Conservation (phyloP, 352 stramenopile genomes). For the Phytophthora meadii region DNA sequence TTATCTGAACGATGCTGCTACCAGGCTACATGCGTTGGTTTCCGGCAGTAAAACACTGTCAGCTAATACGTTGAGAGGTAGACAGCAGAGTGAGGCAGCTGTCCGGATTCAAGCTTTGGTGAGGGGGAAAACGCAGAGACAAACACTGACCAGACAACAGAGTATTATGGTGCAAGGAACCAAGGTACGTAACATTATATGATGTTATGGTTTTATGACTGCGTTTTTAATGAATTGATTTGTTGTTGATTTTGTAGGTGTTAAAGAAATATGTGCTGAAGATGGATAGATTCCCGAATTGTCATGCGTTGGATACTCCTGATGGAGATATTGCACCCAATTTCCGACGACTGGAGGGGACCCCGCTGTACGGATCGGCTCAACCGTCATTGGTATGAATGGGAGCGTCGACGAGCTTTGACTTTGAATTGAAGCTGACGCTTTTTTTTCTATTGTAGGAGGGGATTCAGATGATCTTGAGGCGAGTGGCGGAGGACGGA, state of each 20-base stretch:
- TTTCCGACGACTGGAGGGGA: conserved; percentile 73
- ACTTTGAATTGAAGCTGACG: background rate
- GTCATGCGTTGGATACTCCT: conserved; percentile 70
- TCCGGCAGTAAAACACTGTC: conserved; percentile 35
- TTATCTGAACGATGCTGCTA: conserved; percentile 50
- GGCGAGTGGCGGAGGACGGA: conserved; percentile 67
- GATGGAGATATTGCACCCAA: conserved; percentile 79
- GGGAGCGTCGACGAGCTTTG: background rate
- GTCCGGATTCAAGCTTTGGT: conserved; percentile 79
- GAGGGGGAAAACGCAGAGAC: conserved; percentile 60
- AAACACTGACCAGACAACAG: conserved; percentile 53
- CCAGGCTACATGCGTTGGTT: conserved; percentile 44
- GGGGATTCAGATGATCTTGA: conserved; percentile 78
- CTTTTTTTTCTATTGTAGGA: conserved; percentile 43
- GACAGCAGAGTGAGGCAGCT: conserved; percentile 52
- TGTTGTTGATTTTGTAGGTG: conserved; percentile 25
- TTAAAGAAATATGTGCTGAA: conserved; percentile 89
- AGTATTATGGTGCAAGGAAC: conserved; percentile 74
- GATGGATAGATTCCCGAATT: conserved; percentile 81
- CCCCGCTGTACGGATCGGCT: conserved; percentile 75
- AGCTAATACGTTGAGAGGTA: conserved; percentile 14
- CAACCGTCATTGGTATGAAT: conserved; percentile 72
- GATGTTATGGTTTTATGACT: no score
- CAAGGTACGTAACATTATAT: conserved; percentile 30
- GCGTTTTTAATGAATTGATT: no score